These are phyloP conservation scores for Beauveria pseudobassiana DNA, from an alignment of 2,329 filamentous ascomycete species.

Conservation along the genomic window DNA sequence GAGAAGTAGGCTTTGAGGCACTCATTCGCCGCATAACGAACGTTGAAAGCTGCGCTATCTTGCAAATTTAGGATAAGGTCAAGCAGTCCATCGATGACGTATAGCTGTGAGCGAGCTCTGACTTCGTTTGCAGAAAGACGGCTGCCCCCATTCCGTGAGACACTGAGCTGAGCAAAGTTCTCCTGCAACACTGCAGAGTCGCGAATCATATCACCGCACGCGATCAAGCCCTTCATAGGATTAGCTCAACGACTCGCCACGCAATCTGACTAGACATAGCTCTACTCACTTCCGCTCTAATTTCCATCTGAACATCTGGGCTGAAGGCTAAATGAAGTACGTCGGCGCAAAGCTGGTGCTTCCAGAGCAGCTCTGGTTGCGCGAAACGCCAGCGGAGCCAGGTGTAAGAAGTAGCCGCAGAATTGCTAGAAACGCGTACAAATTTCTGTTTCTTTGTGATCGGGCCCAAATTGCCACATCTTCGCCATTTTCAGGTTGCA, in stretches of 20 bases:
- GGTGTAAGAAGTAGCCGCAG: constrained; percentile 76
- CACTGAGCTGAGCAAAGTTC: constrained; percentile 78
- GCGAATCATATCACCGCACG: constrained; percentile 82
- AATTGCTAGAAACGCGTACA: constrained; percentile 83
- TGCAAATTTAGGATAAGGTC: constrained; percentile 70
- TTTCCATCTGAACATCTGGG: constrained; percentile 61
- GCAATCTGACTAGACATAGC: constrained; percentile 6
- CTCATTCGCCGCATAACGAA: constrained; percentile 77
- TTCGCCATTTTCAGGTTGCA: constrained; percentile 44
- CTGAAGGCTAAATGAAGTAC: constrained; percentile 79
- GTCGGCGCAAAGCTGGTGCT: constrained; percentile 70
- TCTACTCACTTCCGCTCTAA: constrained; percentile 66
- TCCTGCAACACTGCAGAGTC: constrained; percentile 77
- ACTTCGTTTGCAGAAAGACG: constrained; percentile 30
- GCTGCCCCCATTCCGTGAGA: constrained; percentile 45
- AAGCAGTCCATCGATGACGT: constrained; percentile 88
- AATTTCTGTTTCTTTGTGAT: constrained; percentile 76
- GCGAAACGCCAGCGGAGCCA: constrained; percentile 70
- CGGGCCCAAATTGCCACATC: constrained; percentile 68
- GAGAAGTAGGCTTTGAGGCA: constrained; percentile 91
- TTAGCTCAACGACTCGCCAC: constrained; percentile 10
- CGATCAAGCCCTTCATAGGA: constrained; percentile 54
- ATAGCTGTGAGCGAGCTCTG: constrained; percentile 57
- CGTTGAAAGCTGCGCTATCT: constrained; percentile 62
- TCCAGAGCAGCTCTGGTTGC: constrained; percentile 85